phyloP scores from a whole-genome alignment of 139 green algal species.

The Volvox reticuliferus region DNA sequence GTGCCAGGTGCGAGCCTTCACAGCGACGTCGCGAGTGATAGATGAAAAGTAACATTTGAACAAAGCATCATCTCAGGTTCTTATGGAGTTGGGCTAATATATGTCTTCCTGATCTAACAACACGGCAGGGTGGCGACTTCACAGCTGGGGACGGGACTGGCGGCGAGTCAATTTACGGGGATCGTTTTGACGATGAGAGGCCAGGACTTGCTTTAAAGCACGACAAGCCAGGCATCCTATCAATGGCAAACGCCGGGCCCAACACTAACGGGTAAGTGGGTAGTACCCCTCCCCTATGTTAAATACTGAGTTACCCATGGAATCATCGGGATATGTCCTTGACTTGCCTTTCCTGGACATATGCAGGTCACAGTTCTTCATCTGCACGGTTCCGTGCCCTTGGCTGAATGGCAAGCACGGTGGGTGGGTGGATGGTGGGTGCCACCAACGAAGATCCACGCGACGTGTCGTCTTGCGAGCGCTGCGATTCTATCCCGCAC shows the following conservation, averaged over 20 bases:
- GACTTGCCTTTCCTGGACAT: not conserved
- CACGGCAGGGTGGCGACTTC: constrained; percentile 74
- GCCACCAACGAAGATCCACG: no score
- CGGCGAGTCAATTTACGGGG: constrained; percentile 92
- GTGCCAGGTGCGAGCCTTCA: constrained; percentile 59
- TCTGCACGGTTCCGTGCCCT: constrained; percentile 75
- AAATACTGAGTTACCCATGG: no score
- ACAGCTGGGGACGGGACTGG: constrained; percentile 81
- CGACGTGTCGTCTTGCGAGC: no score
- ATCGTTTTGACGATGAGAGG: constrained; percentile 84
- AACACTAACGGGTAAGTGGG: constrained; percentile 79
- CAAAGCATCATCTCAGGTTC: no score
- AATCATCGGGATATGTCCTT: no score
- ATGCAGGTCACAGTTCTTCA: constrained; percentile 76
- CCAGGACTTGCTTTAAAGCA: constrained; percentile 92
- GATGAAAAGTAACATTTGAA: no score
- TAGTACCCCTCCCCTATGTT: no score
- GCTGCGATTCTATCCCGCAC: no score
- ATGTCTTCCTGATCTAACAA: not conserved
- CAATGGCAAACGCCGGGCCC: constrained; percentile 80
- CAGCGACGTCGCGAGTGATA: no score
- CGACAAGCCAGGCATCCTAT: constrained; percentile 72
- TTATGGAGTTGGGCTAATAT: not conserved
- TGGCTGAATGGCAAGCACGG: constrained; percentile 90
- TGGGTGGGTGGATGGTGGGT: constrained; percentile 43